Conservation (phyloP, 352 stramenopile species). For the Pythium diclinum region DNA sequence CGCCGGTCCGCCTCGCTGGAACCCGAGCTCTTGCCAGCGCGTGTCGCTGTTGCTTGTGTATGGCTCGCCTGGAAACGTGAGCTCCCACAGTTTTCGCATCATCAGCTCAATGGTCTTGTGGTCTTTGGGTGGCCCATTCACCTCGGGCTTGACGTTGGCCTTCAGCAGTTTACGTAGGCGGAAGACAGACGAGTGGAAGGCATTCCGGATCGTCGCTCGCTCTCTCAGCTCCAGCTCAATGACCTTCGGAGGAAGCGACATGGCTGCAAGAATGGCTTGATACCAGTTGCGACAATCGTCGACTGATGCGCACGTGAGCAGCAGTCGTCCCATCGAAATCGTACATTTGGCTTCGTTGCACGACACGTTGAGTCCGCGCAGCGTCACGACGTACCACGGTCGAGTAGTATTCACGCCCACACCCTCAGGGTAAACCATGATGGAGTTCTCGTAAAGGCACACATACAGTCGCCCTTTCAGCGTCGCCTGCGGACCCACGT, state of each 20-base stretch:
- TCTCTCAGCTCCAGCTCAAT: conserved; percentile 79
- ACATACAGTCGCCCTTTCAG: conserved; percentile 74
- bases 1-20: conserved; percentile 74
- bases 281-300: conserved; percentile 68
- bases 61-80: conserved; percentile 54
- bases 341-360: conserved; percentile 65
- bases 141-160: conserved; percentile 74
- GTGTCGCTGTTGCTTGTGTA: conserved; percentile 74
- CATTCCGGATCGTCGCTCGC: conserved; percentile 63
- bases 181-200: conserved; percentile 62
- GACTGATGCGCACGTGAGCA: conserved; percentile 48
- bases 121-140: conserved; percentile 63
- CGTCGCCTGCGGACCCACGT: conserved; percentile 71
- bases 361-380: conserved; percentile 62
- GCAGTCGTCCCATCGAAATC: conserved; percentile 59
- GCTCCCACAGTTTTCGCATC: conserved; percentile 67
- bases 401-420: conserved; percentile 44
- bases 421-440: conserved; percentile 78
- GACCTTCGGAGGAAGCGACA: conserved; percentile 58
- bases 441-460: conserved; percentile 72
- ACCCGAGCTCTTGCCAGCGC: conserved; percentile 80
- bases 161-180: conserved; percentile 74
- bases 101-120: conserved; percentile 76
- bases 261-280: conserved; percentile 60
- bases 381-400: conserved; percentile 77